phyloP scores from a whole-genome alignment of 495 filamentous ascomycete genomes.

The Lineolata rhizophorae region DNA sequence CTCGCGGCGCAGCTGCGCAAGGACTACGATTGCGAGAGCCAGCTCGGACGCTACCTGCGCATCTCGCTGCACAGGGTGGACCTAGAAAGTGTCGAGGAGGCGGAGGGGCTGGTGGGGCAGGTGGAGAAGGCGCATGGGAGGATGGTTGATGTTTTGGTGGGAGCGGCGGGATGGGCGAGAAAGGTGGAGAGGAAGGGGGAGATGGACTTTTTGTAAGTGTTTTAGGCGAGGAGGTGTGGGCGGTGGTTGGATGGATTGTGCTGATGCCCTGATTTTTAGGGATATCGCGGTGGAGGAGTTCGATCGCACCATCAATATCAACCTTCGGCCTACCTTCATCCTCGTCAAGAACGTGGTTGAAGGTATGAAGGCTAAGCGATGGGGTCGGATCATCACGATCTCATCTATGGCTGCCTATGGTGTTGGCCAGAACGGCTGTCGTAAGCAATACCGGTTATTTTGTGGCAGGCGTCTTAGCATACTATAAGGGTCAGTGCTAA shows the following conservation, averaged over 20 bases:
- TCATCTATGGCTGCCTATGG: conserved; percentile 45
- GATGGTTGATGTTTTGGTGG: conserved; percentile 38
- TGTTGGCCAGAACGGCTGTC: conserved; percentile 45
- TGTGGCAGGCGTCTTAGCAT: neutral
- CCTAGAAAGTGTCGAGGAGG: conserved; percentile 26
- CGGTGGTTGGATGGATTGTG: neutral
- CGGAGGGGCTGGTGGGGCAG: conserved; percentile 27
- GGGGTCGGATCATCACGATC: conserved; percentile 48
- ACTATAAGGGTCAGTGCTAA: neutral
- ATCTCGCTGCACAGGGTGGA: conserved; percentile 37
- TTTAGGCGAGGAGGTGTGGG: neutral
- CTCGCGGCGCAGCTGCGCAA: conserved; percentile 21
- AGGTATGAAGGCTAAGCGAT: conserved; percentile 36
- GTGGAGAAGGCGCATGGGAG: conserved; percentile 30
- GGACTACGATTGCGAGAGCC: conserved; percentile 2
- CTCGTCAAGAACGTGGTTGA: conserved; percentile 41
- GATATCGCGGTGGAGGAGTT: conserved; percentile 39
- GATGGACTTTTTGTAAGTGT: conserved; percentile 1
- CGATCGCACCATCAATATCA: conserved; percentile 41
- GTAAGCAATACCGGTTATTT: conserved; percentile 13
- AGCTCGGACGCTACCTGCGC: conserved; percentile 11
- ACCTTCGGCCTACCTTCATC: conserved; percentile 42
- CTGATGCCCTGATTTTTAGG: conserved; percentile 10
- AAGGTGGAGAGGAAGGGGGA: conserved; percentile 7
- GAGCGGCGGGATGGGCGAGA: conserved; percentile 23